Conservation (phyloP, 2,329 filamentous ascomycete species). For the Dactylellina cionopaga region DNA sequence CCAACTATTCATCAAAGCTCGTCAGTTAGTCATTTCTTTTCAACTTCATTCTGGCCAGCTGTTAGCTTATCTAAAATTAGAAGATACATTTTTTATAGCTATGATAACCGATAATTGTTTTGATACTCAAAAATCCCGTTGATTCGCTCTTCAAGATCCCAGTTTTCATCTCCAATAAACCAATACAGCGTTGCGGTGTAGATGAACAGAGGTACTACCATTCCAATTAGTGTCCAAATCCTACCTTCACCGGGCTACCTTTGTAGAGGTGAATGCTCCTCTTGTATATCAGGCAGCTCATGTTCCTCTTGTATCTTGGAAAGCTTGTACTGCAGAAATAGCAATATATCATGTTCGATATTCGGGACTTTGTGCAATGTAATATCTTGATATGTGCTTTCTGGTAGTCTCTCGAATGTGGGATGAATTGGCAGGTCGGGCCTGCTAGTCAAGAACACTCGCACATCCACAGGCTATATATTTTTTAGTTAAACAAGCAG, state of each 20-base stretch:
- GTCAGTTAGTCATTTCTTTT: background rate
- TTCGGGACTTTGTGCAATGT: constrained; percentile 25
- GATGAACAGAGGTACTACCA: constrained; percentile 56
- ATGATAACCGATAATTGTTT: background rate
- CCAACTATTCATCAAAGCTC: constrained; percentile 11
- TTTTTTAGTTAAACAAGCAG: constrained; percentile 43
- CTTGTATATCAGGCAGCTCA: background rate
- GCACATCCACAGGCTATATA: too few relatives aligned
- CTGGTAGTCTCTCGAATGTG: constrained; percentile 46
- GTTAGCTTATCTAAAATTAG: constrained; percentile 4
- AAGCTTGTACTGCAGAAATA: constrained; percentile 53
- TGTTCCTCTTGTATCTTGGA: constrained; percentile 40
- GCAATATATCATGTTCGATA: constrained; percentile 57
- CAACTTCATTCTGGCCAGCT: background rate
- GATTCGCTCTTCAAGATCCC: constrained; percentile 27
- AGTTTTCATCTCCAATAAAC: too few relatives aligned
- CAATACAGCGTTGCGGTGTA: constrained; percentile 57
- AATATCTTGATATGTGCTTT: constrained; percentile 25
- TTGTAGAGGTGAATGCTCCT: background rate
- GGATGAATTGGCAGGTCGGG: constrained; percentile 53
- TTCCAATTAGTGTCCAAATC: constrained; percentile 51
- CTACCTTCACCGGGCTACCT: constrained; percentile 52
- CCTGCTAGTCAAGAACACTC: constrained; percentile 56
- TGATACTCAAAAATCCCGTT: background rate
- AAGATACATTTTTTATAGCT: constrained; percentile 6